These are phyloP conservation scores for Polytrichum formosum DNA, from an alignment of 225 moss, liverwort and hornwort genomes.

Conservation along the genomic window DNA sequence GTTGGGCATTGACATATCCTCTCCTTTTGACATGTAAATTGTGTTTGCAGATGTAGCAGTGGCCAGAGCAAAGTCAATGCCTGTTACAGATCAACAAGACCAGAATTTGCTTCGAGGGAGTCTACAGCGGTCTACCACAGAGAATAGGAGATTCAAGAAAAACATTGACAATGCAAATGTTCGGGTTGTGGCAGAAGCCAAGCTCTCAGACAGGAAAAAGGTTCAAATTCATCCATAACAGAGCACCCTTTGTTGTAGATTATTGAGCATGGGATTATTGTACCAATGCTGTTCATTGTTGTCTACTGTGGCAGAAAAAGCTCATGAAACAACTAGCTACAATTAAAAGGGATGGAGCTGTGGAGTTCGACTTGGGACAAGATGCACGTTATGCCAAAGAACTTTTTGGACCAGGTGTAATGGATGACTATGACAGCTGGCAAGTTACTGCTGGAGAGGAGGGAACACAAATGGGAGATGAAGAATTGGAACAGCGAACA, in stretches of 20 bases:
- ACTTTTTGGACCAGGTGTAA: slow-evolving; percentile 35
- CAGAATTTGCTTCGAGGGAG: slow-evolving; percentile 14
- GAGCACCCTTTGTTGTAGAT: neutral
- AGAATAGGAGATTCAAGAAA: slow-evolving; percentile 42
- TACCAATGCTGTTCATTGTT: neutral
- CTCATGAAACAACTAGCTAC: slow-evolving; percentile 48
- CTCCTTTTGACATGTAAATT: neutral
- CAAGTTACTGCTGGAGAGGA: slow-evolving; percentile 13
- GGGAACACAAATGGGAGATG: slow-evolving; percentile 21
- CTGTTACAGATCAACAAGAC: slow-evolving; percentile 15
- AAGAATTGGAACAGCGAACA: slow-evolving; percentile 19
- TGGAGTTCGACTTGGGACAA: slow-evolving; percentile 46
- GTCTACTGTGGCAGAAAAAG: slow-evolving; percentile 40
- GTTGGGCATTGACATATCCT: too few relatives aligned
- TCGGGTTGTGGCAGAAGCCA: slow-evolving; percentile 43
- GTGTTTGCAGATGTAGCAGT: slow-evolving; percentile 35
- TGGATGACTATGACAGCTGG: slow-evolving; percentile 33
- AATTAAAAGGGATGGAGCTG: slow-evolving; percentile 50
- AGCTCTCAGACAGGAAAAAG: slow-evolving; percentile 43
- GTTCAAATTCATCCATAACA: slow-evolving; percentile 6
- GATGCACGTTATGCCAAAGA: slow-evolving; percentile 43
- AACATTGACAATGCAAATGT: slow-evolving; percentile 54
- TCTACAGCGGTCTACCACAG: slow-evolving; percentile 24
- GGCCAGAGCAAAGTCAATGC: slow-evolving; percentile 48
- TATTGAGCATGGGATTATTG: neutral